These are phyloP conservation scores for Papiliotrema fonsecae DNA, from an alignment of 1,284 basidiomycete genomes.

Conservation along the genomic window DNA sequence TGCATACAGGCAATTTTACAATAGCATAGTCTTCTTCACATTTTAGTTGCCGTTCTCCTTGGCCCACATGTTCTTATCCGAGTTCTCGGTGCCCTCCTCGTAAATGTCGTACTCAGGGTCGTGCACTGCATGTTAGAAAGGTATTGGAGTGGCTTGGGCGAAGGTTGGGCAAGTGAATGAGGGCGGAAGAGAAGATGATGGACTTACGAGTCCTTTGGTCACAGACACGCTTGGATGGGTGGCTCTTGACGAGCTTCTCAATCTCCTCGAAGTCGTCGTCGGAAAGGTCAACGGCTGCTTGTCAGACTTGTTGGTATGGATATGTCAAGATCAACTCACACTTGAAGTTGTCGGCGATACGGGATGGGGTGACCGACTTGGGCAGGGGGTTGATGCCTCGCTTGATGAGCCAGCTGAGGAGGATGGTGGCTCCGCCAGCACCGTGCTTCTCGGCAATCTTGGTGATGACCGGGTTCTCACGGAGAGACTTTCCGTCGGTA, in stretches of 20 bases:
- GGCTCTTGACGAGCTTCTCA: conserved; percentile 31
- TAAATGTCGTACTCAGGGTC: conserved; percentile 45
- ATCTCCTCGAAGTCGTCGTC: conserved; percentile 40
- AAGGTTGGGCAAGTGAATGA: not conserved
- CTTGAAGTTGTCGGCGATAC: conserved; percentile 47
- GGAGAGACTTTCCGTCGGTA: conserved; percentile 62
- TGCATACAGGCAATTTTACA: not conserved
- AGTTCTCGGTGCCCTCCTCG: conserved; percentile 53
- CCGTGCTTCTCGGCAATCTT: conserved; percentile 60
- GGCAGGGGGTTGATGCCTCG: conserved; percentile 58
- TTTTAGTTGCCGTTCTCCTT: conserved; percentile 15
- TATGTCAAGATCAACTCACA: not conserved
- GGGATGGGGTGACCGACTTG: conserved; percentile 48
- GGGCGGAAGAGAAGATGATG: too few species aligned
- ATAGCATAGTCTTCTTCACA: not conserved
- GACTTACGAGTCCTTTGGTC: conserved; percentile 37
- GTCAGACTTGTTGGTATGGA: not conserved
- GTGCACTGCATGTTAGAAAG: conserved; percentile 17
- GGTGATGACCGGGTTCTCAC: conserved; percentile 58
- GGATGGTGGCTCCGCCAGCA: conserved; percentile 70
- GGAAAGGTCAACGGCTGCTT: conserved; percentile 33
- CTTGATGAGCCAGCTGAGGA: conserved; percentile 75
- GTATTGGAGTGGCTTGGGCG: not conserved
- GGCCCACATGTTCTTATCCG: conserved; percentile 43
- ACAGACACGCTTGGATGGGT: conserved; percentile 41